Conservation (phyloP, 225 moss, liverwort and hornwort species). For the Sphagnum tenellum region DNA sequence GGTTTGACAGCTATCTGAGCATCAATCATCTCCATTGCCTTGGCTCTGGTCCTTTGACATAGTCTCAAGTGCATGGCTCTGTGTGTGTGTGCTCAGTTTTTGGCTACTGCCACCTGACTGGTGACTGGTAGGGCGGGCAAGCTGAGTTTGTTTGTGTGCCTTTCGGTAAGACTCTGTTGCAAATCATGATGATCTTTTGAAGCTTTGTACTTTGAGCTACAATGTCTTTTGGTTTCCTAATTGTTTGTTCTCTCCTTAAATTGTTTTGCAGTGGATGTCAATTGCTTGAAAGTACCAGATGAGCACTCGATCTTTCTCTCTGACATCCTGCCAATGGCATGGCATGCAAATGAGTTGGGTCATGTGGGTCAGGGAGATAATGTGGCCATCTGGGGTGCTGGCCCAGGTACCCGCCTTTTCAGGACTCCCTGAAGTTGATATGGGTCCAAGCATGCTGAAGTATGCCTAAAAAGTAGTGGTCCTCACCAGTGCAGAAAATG, state of each 20-base stretch:
- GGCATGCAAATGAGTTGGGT: constrained; percentile 55
- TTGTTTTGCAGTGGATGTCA: constrained; percentile 35
- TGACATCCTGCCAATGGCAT: constrained; percentile 55
- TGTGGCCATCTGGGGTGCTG: constrained; percentile 67
- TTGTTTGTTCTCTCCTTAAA: too few relatives aligned
- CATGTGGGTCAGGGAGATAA: constrained; percentile 47
- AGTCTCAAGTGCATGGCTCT: constrained; percentile 3
- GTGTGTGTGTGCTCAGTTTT: constrained; percentile 6
- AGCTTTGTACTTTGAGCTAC: too few relatives aligned
- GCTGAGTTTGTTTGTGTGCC: constrained; percentile 64
- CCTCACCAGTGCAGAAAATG: too few relatives aligned
- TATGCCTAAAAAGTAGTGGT: too few relatives aligned
- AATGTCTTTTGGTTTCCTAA: too few relatives aligned
- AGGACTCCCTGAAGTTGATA: too few relatives aligned
- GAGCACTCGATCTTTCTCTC: constrained; percentile 47
- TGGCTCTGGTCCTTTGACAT: constrained; percentile 9
- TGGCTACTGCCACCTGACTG: constrained; percentile 68
- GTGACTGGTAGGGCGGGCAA: constrained; percentile 64
- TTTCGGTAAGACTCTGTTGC: constrained; percentile 8
- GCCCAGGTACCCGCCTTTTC: constrained; percentile 18
- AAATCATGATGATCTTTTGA: too few relatives aligned
- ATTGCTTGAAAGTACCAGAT: constrained; percentile 38
- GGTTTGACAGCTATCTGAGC: too few relatives aligned
- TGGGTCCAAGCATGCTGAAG: too few relatives aligned
- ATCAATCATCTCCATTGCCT: not conserved